These are phyloP conservation scores for Penicillium lividum DNA, from an alignment of 495 filamentous ascomycete genomes.

Conservation along the genomic window DNA sequence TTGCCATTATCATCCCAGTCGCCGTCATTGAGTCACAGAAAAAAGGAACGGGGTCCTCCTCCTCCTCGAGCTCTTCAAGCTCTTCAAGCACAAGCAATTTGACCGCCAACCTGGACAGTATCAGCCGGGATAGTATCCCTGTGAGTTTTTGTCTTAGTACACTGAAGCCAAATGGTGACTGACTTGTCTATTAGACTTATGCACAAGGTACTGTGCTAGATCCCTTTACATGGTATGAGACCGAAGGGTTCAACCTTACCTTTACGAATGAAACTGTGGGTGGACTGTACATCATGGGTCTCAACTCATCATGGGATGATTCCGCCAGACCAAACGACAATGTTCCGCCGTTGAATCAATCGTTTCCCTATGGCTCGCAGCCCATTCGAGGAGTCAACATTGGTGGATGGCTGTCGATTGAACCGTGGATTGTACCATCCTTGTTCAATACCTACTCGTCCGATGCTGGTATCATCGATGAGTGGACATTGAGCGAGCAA, in stretches of 20 bases:
- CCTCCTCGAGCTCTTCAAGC: slow-evolving; percentile 47
- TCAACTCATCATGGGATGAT: slow-evolving; percentile 87
- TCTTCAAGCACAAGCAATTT: slow-evolving; percentile 12
- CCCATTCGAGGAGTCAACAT: slow-evolving; percentile 91
- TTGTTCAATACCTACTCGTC: slow-evolving; percentile 71
- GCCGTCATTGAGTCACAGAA: slow-evolving; percentile 73
- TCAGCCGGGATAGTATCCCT: slow-evolving; percentile 66
- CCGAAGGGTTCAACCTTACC: slow-evolving; percentile 88
- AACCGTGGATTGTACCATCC: slow-evolving; percentile 94
- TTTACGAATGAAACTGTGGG: slow-evolving; percentile 87
- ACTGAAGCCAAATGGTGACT: background rate
- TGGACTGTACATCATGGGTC: slow-evolving; percentile 84
- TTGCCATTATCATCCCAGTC: slow-evolving; percentile 72
- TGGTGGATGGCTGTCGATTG: slow-evolving; percentile 91
- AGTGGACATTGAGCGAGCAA: slow-evolving; percentile 73
- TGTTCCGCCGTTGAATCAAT: slow-evolving; percentile 73
- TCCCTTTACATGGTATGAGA: slow-evolving; percentile 92
- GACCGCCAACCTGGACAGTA: slow-evolving; percentile 50
- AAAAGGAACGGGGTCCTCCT: slow-evolving; percentile 35
- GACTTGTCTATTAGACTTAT: slow-evolving; percentile 30
- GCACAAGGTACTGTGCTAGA: slow-evolving; percentile 79
- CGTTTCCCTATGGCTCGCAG: slow-evolving; percentile 67
- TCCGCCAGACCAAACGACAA: slow-evolving; percentile 72
- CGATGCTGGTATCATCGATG: slow-evolving; percentile 72
- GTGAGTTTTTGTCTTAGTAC: slow-evolving; percentile 21